Evolutionary conservation across 305 asterid genomes (phyloP).

Genomic region (Rubia balearica): DNA sequence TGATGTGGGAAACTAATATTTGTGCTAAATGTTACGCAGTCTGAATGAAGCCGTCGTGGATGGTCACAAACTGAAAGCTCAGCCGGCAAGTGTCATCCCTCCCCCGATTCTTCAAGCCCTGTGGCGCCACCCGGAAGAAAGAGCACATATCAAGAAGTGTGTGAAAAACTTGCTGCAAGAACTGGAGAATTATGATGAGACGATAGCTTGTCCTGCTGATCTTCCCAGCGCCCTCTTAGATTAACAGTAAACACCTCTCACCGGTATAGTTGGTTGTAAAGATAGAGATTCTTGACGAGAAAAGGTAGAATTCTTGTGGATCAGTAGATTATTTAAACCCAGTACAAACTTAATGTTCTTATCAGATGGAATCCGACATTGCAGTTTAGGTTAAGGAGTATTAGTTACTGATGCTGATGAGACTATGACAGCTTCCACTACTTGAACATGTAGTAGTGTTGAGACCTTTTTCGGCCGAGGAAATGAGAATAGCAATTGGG

Average conservation of each 20-base stretch:
- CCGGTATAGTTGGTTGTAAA: background rate
- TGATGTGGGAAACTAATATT: conserved; percentile 7
- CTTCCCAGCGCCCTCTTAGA: conserved; percentile 16
- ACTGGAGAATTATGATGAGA: conserved; percentile 11
- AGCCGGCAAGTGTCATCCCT: conserved; percentile 45
- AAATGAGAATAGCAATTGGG: background rate
- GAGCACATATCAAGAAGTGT: conserved; percentile 30
- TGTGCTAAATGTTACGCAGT: conserved; percentile 25
- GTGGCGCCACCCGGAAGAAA: conserved; percentile 44
- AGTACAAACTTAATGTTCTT: no score
- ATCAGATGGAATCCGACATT: background rate
- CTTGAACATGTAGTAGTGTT: background rate
- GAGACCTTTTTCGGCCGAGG: background rate
- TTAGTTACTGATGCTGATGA: background rate
- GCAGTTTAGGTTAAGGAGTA: conserved; percentile 4
- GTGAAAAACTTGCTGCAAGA: conserved; percentile 26
- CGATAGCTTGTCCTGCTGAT: conserved; percentile 1
- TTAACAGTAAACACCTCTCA: background rate
- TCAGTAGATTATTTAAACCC: background rate
- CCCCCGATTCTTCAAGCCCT: conserved; percentile 38
- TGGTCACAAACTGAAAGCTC: conserved; percentile 38
- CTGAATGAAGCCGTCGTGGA: conserved; percentile 32
- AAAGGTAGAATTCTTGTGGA: background rate
- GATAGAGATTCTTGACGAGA: conserved; percentile 1
- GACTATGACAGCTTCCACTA: background rate